Conservation (phyloP, 306 rosid genomes). For the Castanea crenata region DNA sequence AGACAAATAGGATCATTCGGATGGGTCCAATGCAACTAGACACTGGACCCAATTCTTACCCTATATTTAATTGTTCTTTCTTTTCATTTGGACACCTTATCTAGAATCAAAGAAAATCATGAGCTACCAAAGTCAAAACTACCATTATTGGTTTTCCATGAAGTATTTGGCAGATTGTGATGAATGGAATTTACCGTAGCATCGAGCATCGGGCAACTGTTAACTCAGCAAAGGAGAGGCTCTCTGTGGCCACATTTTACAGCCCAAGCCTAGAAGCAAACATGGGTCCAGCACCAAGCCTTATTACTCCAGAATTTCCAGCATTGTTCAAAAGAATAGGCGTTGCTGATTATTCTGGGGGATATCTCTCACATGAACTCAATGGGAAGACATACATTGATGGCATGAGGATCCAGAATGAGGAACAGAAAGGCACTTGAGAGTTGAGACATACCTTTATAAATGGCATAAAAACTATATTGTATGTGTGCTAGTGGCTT, state of each 20-base stretch:
- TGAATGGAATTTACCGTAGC: conserved; percentile 30
- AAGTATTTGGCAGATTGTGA: conserved; percentile 16
- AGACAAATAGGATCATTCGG: no score
- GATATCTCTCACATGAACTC: conserved; percentile 7
- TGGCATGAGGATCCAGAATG: conserved; percentile 16
- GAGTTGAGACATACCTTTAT: no score
- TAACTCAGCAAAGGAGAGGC: conserved; percentile 29
- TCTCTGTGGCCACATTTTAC: conserved; percentile 35
- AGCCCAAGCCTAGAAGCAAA: conserved; percentile 20
- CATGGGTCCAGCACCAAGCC: conserved; percentile 34
- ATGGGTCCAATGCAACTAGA: no score
- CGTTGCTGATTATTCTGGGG: conserved; percentile 15
- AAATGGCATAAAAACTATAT: no score
- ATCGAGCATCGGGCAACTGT: conserved; percentile 29
- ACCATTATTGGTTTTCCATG: no score
- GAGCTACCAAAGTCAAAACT: no score
- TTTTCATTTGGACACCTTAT: no score
- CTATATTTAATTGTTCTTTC: no score
- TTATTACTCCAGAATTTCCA: conserved; percentile 19
- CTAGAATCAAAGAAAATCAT: no score
- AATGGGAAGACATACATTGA: conserved; percentile 24
- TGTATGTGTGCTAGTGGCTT: no score
- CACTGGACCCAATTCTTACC: no score
- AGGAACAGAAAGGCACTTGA: background rate
- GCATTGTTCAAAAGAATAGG: conserved; percentile 27